Evolutionary conservation across 345 rosid genomes (phyloP).

Genomic region (Atalantia buxifolia): DNA sequence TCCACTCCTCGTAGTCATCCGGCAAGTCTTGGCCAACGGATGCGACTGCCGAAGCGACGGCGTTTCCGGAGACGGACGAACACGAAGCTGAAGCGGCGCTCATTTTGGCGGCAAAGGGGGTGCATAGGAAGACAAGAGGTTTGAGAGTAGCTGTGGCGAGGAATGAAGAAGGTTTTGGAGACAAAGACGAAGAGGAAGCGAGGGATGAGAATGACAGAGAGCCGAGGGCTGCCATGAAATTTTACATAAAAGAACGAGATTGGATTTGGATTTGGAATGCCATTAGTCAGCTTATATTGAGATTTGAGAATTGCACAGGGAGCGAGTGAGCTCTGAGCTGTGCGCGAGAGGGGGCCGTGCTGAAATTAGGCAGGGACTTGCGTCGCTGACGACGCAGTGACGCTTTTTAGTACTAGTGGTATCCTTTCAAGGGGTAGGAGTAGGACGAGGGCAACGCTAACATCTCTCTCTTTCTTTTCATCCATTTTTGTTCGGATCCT

Average conservation of each 20-base stretch:
- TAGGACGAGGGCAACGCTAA: too few species aligned
- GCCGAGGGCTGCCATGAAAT: constrained; percentile 21
- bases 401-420: too few species aligned
- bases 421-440: too few species aligned
- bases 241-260: constrained; percentile 1
- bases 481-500: too few species aligned
- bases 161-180: not conserved
- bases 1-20: constrained; percentile 49
- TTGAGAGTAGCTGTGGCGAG: not conserved
- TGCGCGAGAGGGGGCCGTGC: too few species aligned
- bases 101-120: not conserved
- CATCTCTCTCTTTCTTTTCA: too few species aligned
- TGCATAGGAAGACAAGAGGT: not conserved
- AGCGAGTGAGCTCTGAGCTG: not conserved
- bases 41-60: constrained; percentile 23
- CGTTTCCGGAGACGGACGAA: not conserved
- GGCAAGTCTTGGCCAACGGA: constrained; percentile 68
- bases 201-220: not conserved
- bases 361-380: not conserved
- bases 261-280: not conserved
- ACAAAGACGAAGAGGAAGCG: not conserved
- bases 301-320: not conserved
- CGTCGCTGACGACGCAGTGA: not conserved
- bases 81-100: not conserved
- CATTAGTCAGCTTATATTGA: not conserved